These are phyloP conservation scores for Suhomyces guaymorum DNA, from an alignment of 1,139 yeast species.

Conservation along the genomic window DNA sequence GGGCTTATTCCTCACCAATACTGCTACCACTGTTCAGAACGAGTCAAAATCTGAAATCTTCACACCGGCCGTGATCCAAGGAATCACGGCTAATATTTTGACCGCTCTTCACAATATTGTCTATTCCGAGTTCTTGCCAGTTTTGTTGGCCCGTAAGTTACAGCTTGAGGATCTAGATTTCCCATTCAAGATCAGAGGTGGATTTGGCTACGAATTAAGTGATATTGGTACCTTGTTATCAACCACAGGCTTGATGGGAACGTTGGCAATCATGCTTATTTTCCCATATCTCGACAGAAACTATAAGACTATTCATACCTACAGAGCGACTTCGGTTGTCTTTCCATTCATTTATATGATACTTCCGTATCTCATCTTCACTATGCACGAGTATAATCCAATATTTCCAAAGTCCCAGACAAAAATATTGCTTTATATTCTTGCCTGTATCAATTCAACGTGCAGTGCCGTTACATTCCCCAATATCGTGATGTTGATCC, in stretches of 20 bases:
- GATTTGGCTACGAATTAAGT: slow-evolving; percentile 23
- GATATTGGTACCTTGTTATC: slow-evolving; percentile 28
- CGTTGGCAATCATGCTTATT: slow-evolving; percentile 23
- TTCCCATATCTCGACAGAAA: slow-evolving; percentile 28
- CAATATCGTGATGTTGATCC: slow-evolving; percentile 44
- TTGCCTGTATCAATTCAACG: slow-evolving; percentile 22
- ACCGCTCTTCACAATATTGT: slow-evolving; percentile 22
- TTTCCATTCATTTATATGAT: slow-evolving; percentile 26
- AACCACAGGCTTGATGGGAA: slow-evolving; percentile 29
- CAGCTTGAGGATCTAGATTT: slow-evolving; percentile 16
- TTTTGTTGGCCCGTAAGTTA: slow-evolving; percentile 23
- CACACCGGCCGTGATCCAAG: slow-evolving; percentile 25
- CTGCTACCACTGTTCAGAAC: slow-evolving; percentile 3
- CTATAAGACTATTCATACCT: slow-evolving; percentile 24
- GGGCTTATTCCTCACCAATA: slow-evolving; percentile 6
- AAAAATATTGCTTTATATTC: slow-evolving; percentile 10
- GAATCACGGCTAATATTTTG: slow-evolving; percentile 22
- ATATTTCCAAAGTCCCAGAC: slow-evolving; percentile 20
- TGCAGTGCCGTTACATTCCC: slow-evolving; percentile 38
- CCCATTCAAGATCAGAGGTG: slow-evolving; percentile 25
- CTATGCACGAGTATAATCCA: slow-evolving; percentile 20
- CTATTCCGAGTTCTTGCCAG: slow-evolving; percentile 26
- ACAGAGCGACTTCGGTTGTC: slow-evolving; percentile 22
- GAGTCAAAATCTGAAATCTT: slow-evolving; percentile 15
- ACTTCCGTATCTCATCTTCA: slow-evolving; percentile 26